phyloP scores from a whole-genome alignment of 306 rosid genomes.

The Acacia crassicarpa region DNA sequence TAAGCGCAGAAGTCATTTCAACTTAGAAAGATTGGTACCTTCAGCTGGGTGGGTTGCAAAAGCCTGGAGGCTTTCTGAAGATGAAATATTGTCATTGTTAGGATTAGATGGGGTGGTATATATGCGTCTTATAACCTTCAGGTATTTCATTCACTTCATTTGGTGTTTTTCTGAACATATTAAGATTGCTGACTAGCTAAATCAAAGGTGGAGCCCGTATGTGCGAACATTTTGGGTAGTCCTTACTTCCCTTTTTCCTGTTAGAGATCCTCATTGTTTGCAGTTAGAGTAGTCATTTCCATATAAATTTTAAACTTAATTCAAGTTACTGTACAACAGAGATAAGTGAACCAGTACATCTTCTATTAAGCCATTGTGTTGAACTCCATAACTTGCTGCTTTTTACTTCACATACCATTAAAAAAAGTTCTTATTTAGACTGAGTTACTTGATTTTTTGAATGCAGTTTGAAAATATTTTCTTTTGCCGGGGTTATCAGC shows the following conservation, averaged over 20 bases:
- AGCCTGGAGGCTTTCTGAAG: slow-evolving; percentile 89
- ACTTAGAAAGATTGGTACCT: slow-evolving; percentile 77
- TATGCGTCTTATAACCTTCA: slow-evolving; percentile 76
- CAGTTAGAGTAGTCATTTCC: not conserved
- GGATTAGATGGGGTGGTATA: slow-evolving; percentile 86
- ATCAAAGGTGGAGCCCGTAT: not conserved
- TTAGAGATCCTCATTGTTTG: not conserved
- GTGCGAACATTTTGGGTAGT: not conserved
- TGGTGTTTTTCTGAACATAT: not conserved
- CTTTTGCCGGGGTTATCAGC: slow-evolving; percentile 84
- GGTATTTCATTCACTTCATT: slow-evolving; percentile 42
- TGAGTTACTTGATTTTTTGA: slow-evolving; percentile 16
- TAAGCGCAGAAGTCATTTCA: slow-evolving; percentile 49
- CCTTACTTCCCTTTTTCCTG: not conserved
- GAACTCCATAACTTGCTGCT: not conserved
- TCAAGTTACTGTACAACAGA: not conserved
- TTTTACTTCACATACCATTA: not conserved
- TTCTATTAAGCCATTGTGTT: not conserved
- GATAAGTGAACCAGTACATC: not conserved
- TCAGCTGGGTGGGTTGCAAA: slow-evolving; percentile 73
- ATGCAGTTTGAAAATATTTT: slow-evolving; percentile 73
- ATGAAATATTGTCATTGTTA: slow-evolving; percentile 57
- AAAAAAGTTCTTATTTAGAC: slow-evolving; percentile 15
- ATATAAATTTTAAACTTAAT: not conserved
- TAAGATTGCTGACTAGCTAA: not conserved